These are phyloP conservation scores for Berberis thunbergii DNA, from an alignment of 164 flowering plant genomes.

Conservation along the genomic window DNA sequence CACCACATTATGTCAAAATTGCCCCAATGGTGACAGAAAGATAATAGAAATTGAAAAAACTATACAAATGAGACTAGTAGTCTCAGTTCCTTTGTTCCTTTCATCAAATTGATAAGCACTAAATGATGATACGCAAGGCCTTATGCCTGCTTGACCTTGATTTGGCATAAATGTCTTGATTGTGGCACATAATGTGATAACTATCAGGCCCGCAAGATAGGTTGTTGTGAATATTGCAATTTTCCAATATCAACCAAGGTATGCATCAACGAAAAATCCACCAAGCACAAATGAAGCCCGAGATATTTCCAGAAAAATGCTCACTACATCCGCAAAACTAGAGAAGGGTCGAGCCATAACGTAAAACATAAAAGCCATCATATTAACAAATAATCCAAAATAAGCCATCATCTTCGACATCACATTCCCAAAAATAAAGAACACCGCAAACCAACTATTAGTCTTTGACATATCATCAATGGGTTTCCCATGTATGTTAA, in stretches of 20 bases:
- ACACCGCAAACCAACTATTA: slow-evolving; percentile 95
- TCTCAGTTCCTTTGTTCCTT: slow-evolving; percentile 51
- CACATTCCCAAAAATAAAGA: slow-evolving; percentile 95
- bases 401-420: slow-evolving; percentile 99
- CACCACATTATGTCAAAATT: slow-evolving; percentile 69
- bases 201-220: slow-evolving; percentile 82
- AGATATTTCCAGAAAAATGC: slow-evolving; percentile 82
- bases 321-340: slow-evolving; percentile 80
- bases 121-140: slow-evolving; percentile 94
- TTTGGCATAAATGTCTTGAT: slow-evolving; percentile 50
- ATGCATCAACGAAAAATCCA: slow-evolving; percentile 98
- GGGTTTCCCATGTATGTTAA: slow-evolving; percentile 71
- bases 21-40: slow-evolving; percentile 91
- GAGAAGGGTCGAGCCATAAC: slow-evolving; percentile 88
- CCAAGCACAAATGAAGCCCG: slow-evolving; percentile 92
- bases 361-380: slow-evolving; percentile 92
- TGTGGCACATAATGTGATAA: slow-evolving; percentile 76
- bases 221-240: slow-evolving; percentile 86
- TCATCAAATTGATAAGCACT: slow-evolving; percentile 99
- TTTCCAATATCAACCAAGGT: slow-evolving; percentile 94
- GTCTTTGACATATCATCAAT: slow-evolving; percentile 70
- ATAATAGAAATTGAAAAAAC: slow-evolving; percentile 89
- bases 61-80: slow-evolving; percentile 71
- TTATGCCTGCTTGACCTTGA: slow-evolving; percentile 85
- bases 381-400: slow-evolving; percentile 85